Evolutionary conservation across 192 early-diverging fungal genomes (phyloP), one percentile per base, ranked within the genome.

Genomic region (Linnemannia hyalina): DNA sequence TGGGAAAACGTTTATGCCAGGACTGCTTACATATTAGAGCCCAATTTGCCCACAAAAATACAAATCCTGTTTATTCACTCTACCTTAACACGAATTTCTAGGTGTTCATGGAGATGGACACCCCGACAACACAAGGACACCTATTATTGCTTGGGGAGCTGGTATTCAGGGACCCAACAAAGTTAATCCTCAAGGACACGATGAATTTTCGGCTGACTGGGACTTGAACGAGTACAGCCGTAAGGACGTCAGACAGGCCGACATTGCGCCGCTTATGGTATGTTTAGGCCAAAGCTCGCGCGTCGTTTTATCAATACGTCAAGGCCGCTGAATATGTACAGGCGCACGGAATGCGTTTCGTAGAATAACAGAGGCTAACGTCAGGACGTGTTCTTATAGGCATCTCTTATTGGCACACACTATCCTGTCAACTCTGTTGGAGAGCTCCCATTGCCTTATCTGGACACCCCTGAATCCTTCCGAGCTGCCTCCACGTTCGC

Each of bases 371-470:
- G 22, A 44, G 13, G 23, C 23, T 32, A 73, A 42, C 40, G 26
- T 16, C 3, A 35, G 13, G 36, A 42, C 40, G 38, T 72, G 38
- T n/a, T n/a, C 72, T 42, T 36, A 16, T 88, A 95, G 94, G 93
- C 97, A 0, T 90, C 96, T 49, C 89, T 99, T 23, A 93, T 98
- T 68, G 97, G 97, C 10, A 89, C 98, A 7, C 93, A 94, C 68
- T 95, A 95, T 78, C 98, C 98, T 10, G 93, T 97, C 38, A 99
- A 99, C 83, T 99, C 98, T 41, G 97, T 99, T 16, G 98, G 98
- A 47, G 93, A 94, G 32, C 89, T 99, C 18, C 98, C 98, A 9
- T 84, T 98, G 46, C 73, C 76, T 55, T 99, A 96, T 83, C 90
- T 98, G 44, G 89, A 96, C 60, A 91, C 91, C 23, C 87, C 93